phyloP scores from a whole-genome alignment of 257 asterid species.

The Henckelia pumila region DNA sequence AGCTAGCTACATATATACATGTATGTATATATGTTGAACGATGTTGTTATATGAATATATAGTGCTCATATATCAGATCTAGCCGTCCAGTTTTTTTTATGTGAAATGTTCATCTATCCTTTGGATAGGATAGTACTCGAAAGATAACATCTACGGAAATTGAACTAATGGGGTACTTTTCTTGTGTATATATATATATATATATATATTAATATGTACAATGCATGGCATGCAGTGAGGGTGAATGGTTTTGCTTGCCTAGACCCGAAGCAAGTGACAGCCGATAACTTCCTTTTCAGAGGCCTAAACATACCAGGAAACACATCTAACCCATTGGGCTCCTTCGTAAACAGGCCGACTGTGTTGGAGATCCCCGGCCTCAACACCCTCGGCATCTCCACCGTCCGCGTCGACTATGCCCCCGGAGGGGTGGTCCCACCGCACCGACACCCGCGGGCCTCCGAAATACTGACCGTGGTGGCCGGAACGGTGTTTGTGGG shows the following conservation, averaged over 20 bases:
- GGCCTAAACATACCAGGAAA: constrained; percentile 43
- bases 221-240: constrained; percentile 27
- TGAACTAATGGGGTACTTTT: too few species aligned
- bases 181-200: too few species aligned
- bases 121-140: too few species aligned
- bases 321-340: constrained; percentile 47
- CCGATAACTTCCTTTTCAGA: constrained; percentile 42
- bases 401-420: constrained; percentile 48
- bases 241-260: constrained; percentile 48
- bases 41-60: too few species aligned
- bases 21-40: too few species aligned
- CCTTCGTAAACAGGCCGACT: constrained; percentile 39
- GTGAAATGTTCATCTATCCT: too few species aligned
- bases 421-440: constrained; percentile 44
- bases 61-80: too few species aligned
- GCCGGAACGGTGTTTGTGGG: constrained; percentile 44
- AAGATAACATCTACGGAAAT: too few species aligned
- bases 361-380: constrained; percentile 50
- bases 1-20: too few species aligned
- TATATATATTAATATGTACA: too few species aligned
- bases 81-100: too few species aligned
- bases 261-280: constrained; percentile 37
- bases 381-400: constrained; percentile 53
- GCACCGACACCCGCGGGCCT: constrained; percentile 48
- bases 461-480: constrained; percentile 41